These are phyloP conservation scores for Paramecium pentaurelia DNA, from an alignment of 73 alveolate genomes.

Conservation along the genomic window DNA sequence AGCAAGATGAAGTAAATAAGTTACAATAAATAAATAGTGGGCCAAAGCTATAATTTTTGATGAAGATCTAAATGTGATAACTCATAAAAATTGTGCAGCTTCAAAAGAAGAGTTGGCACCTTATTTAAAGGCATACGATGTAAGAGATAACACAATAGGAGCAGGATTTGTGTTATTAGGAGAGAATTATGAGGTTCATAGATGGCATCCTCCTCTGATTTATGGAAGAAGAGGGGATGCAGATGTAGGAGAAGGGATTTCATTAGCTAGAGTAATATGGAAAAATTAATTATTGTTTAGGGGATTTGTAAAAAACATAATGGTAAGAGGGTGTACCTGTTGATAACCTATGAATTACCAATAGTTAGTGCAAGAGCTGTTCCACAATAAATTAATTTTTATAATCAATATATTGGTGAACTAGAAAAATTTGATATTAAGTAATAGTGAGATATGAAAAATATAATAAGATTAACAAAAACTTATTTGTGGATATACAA, in stretches of 20 bases:
- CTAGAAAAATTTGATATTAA: conserved; percentile 49
- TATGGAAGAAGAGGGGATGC: conserved; percentile 98
- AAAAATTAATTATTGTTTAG: neutral
- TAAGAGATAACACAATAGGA: conserved; percentile 66
- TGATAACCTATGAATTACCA: conserved; percentile 92
- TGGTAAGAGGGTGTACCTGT: conserved; percentile 64
- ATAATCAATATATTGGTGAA: conserved; percentile 32
- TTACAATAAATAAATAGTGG: conserved; percentile 40
- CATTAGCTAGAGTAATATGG: conserved; percentile 76
- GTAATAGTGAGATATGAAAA: neutral
- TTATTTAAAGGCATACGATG: conserved; percentile 54
- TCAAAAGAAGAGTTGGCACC: conserved; percentile 56
- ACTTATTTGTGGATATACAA: neutral
- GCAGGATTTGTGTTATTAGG: conserved; percentile 62
- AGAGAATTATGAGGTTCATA: conserved; percentile 94
- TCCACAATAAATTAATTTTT: conserved; percentile 80
- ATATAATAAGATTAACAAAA: neutral
- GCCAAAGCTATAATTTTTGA: conserved; percentile 68
- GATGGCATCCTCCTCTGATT: conserved; percentile 97
- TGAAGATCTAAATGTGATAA: conserved; percentile 45
- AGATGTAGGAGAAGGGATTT: conserved; percentile 97
- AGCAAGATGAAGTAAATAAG: conserved; percentile 5
- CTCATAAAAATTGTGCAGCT: conserved; percentile 56
- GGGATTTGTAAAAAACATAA: neutral
- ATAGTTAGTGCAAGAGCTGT: conserved; percentile 94